A percentile compares a stretch with the other conserved stretches of the same genome.
These are phyloP conservation scores for Solanum lycopersicoides DNA, from an alignment of 257 asterid species.

Conservation along the genomic window DNA sequence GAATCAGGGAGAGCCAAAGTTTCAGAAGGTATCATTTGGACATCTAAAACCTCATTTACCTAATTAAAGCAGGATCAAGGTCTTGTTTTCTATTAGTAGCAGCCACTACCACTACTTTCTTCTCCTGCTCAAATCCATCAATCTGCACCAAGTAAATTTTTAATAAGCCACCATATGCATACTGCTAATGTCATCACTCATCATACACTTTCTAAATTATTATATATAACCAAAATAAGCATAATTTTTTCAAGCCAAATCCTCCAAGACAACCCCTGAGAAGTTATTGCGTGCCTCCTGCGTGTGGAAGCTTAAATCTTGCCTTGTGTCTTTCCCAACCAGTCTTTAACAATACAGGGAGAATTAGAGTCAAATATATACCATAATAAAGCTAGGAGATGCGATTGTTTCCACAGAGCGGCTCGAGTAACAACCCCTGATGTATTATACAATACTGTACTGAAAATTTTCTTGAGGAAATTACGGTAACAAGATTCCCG, in stretches of 20 bases:
- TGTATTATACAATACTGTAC: neutral
- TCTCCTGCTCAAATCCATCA: constrained; percentile 97
- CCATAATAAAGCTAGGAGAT: neutral
- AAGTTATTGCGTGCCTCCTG: neutral
- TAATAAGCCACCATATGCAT: neutral
- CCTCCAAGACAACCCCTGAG: neutral
- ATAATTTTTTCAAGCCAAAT: neutral
- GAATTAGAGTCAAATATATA: neutral
- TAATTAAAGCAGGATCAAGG: constrained; percentile 91
- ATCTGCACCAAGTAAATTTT: constrained; percentile 41
- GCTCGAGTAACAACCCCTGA: neutral
- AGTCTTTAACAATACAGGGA: neutral
- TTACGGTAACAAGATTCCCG: neutral
- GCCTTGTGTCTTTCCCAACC: neutral
- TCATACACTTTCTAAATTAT: neutral
- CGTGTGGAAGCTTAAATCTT: neutral
- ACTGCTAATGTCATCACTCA: neutral
- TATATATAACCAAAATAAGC: neutral
- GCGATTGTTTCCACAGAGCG: neutral
- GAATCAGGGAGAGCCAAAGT: neutral
- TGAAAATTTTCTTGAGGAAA: neutral
- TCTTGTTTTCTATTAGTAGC: constrained; percentile 96
- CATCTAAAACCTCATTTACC: constrained; percentile 27
- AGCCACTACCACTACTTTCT: constrained; percentile 85
- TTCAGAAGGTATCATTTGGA: neutral